Evolutionary conservation across 441 rosid genomes (phyloP).

Genomic region (Flueggea neowawraea): DNA sequence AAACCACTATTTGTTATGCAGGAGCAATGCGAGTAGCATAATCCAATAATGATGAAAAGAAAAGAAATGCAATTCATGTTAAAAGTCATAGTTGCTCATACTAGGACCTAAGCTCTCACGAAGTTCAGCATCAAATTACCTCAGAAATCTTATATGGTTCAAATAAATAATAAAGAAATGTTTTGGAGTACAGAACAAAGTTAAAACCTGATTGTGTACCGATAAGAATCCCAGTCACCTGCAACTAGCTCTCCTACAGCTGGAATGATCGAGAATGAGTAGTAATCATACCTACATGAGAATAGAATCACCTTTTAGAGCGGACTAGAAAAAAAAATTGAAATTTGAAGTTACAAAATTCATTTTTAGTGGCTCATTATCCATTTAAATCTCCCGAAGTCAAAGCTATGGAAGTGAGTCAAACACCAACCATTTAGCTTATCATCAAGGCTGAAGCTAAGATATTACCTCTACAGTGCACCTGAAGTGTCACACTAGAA

Average conservation of each 20-base stretch:
- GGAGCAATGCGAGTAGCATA: no score
- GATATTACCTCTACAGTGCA: background rate
- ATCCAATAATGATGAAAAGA: no score
- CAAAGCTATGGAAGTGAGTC: no score
- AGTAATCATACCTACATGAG: slow-evolving; percentile 70
- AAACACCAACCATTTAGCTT: no score
- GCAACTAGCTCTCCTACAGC: slow-evolving; percentile 75
- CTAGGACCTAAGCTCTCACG: no score
- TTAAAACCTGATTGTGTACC: slow-evolving; percentile 76
- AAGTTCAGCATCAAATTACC: background rate
- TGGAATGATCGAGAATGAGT: slow-evolving; percentile 84
- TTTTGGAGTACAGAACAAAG: background rate
- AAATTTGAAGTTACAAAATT: background rate
- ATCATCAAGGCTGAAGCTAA: background rate
- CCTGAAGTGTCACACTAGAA: background rate
- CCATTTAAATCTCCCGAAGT: no score
- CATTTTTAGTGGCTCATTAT: no score
- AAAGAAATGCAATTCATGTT: no score
- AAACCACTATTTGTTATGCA: no score
- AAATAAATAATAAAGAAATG: background rate
- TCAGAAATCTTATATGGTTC: background rate
- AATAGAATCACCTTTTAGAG: background rate
- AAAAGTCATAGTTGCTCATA: no score
- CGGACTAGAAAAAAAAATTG: background rate
- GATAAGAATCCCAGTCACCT: slow-evolving; percentile 80